Conservation (phyloP, 2,329 filamentous ascomycete genomes). For the Scedosporium aurantiacum region DNA sequence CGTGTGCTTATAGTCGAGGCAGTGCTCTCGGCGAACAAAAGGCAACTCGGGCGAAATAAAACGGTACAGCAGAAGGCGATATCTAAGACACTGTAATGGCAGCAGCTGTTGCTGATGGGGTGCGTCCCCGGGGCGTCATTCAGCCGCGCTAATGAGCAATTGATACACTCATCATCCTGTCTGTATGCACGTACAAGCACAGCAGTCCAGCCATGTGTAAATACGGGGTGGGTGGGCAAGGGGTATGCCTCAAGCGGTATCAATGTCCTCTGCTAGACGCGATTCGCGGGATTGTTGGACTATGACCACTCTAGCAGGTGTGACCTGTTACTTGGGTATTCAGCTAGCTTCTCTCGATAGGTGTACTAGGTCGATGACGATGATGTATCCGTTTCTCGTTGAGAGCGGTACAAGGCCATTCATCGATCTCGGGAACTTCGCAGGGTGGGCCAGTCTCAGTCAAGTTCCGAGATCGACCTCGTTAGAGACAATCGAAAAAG, state of each 20-base stretch:
- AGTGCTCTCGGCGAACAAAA: background rate
- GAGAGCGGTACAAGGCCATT: background rate
- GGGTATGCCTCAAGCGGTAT: background rate
- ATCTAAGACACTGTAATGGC: background rate
- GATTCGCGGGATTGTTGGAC: background rate
- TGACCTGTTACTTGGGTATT: background rate
- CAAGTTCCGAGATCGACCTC: slow-evolving; percentile 4
- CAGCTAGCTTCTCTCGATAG: background rate
- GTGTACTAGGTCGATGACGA: background rate
- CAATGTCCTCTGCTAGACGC: background rate
- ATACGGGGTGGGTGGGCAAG: background rate
- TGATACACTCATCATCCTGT: background rate
- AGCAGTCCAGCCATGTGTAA: background rate
- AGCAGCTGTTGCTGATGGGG: background rate
- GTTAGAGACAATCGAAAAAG: background rate
- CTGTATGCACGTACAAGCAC: background rate
- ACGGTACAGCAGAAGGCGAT: background rate
- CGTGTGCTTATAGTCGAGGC: background rate
- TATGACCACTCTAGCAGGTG: background rate
- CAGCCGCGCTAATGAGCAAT: background rate
- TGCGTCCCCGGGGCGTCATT: background rate
- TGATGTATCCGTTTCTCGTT: background rate
- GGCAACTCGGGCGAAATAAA: background rate
- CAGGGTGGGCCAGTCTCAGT: slow-evolving; percentile 4
- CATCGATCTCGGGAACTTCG: background rate